Conservation (phyloP, 345 rosid genomes). For the Eucalyptus pumila region DNA sequence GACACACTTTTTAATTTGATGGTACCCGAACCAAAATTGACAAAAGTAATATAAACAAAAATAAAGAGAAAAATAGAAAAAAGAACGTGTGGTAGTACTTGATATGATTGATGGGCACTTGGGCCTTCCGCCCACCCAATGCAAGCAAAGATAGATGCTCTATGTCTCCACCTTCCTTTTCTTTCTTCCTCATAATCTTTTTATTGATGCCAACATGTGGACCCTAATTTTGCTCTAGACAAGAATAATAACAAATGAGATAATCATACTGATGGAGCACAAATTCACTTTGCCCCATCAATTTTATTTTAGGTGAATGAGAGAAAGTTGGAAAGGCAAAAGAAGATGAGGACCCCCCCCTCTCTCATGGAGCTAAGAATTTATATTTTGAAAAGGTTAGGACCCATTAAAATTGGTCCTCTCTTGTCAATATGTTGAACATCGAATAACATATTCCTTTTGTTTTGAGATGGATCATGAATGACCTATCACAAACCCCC, state of each 20-base stretch:
- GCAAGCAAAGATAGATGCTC: neutral
- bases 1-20: neutral
- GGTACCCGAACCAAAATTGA: neutral
- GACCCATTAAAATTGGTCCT: neutral
- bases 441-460: neutral
- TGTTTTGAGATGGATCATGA: neutral
- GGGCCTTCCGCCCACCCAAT: neutral
- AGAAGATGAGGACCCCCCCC: neutral
- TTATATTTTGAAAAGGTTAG: neutral
- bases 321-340: neutral
- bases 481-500: neutral
- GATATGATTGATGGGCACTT: neutral
- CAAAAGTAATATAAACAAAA: neutral
- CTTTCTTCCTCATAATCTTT: neutral
- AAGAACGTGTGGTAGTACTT: neutral
- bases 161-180: neutral
- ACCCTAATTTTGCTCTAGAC: neutral
- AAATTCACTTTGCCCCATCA: neutral
- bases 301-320: neutral
- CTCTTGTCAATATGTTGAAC: neutral
- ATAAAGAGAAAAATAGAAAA: neutral
- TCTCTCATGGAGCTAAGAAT: neutral
- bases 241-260: neutral
- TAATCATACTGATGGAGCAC: neutral
- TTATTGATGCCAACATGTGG: neutral